phyloP scores from a whole-genome alignment of 2,329 filamentous ascomycete genomes.

The Rhytidhysteron rufulum region DNA sequence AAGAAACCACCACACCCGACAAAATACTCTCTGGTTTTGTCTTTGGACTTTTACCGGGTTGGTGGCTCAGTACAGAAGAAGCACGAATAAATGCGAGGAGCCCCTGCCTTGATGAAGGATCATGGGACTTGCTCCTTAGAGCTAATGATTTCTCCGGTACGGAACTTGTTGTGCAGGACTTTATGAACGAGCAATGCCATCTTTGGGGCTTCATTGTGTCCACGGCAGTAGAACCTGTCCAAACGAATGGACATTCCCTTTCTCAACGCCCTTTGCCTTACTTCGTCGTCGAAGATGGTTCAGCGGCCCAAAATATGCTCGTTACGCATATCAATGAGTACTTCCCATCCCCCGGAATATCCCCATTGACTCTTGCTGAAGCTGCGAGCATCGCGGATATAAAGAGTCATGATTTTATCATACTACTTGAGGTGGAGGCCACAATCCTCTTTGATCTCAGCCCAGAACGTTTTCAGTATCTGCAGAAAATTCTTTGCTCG shows the following conservation, averaged over 20 bases:
- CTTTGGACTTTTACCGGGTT: not conserved
- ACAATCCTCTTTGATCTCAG: not conserved
- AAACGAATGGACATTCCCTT: not conserved
- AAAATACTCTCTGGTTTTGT: not conserved
- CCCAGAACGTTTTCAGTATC: not conserved
- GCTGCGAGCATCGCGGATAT: not conserved
- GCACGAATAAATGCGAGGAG: constrained; percentile 18
- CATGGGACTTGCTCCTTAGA: constrained; percentile 1
- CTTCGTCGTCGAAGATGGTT: not conserved
- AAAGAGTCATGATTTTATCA: not conserved
- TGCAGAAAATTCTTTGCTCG: not conserved
- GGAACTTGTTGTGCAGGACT: not conserved
- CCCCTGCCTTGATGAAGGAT: constrained; percentile 19
- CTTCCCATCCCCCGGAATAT: not conserved
- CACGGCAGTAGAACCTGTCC: not conserved
- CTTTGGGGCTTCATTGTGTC: not conserved
- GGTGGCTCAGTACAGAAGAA: constrained; percentile 5
- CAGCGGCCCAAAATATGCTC: not conserved
- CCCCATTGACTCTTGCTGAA: not conserved
- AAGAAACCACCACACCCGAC: constrained; percentile 6
- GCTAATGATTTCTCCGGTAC: not conserved
- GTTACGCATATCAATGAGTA: not conserved
- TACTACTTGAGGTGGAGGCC: not conserved
- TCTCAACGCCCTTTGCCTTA: not conserved
- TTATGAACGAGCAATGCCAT: not conserved